Evolutionary conservation across 1,139 yeast species (phyloP), one percentile per base, ranked within the genome.

Genomic region (Candida sanyaensis): DNA sequence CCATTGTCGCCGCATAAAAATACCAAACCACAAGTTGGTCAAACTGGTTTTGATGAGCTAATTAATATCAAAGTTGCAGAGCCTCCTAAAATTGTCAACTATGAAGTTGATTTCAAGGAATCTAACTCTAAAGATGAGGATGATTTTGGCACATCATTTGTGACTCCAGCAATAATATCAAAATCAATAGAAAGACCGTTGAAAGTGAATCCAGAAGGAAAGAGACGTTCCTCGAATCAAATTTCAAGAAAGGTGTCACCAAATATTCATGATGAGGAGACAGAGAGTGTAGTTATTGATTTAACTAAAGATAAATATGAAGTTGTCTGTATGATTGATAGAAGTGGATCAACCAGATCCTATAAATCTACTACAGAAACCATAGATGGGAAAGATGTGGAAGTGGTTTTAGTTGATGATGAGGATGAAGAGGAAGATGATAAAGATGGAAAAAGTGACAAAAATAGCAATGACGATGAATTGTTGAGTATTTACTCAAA

Each of bases 341-440:
- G 79, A 48, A 61, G 64, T 27, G 62, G 71, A 47, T 67, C 78
- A 1, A 61, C 66, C 0, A 64, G 57, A 11, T 68, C 76, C 0
- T 77, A 71, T 50, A 67, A 56, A 50, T 74, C 80, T 2, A 69
- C 73, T 2, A 68, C 74, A 1, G 80, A 75, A 47, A 68, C 62
- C 46, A 56, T 69, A 17, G 69, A 71, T 41, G 82, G 82, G 2
- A 70, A 67, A 45, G 65, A 69, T 12, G 73, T 74, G 1, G 83
- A 78, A 54, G 79, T 75, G 2, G 80, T 78, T 5, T 63, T 74
- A 55, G 75, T 73, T 4, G 77, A 72, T 31, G 75, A 71, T 37
- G 74, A 68, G 5, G 64, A 54, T 3, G 61, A 59, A 4, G 63
- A 58, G 11, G 62, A 62, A 13, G 69, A 68, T 38, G 74, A 69